phyloP scores from a whole-genome alignment of 2,329 filamentous ascomycete species.

The Phaeomoniella chlamydospora region DNA sequence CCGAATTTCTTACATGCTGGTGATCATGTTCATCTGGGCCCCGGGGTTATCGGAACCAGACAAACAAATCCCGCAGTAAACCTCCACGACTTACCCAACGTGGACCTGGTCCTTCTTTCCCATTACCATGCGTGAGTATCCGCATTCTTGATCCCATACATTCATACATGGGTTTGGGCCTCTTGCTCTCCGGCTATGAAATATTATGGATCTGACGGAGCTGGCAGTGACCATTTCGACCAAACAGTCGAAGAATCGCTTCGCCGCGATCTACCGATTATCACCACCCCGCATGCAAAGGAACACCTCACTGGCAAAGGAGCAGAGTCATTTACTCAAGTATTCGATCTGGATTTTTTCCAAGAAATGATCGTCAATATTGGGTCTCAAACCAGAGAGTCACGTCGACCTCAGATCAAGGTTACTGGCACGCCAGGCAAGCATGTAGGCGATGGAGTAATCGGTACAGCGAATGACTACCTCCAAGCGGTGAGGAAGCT shows the following conservation, averaged over 20 bases:
- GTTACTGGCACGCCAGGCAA: conserved; percentile 52
- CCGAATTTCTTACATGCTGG: conserved; percentile 53
- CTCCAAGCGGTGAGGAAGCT: conserved; percentile 24
- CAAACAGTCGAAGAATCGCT: conserved; percentile 35
- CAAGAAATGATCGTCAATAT: conserved; percentile 35
- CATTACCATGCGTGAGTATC: conserved; percentile 43
- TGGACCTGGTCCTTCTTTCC: conserved; percentile 46
- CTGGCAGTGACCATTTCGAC: conserved; percentile 37
- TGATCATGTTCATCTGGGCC: conserved; percentile 52
- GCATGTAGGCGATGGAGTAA: conserved; percentile 37
- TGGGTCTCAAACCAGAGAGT: conserved; percentile 7
- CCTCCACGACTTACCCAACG: conserved; percentile 41
- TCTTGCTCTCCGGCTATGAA: neutral
- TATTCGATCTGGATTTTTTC: conserved; percentile 42
- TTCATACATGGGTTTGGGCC: neutral
- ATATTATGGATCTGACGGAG: conserved; percentile 1
- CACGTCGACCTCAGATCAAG: conserved; percentile 30
- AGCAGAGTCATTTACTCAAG: conserved; percentile 37
- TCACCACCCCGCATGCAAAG: conserved; percentile 49
- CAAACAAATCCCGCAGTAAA: conserved; percentile 46
- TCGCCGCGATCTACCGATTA: conserved; percentile 41
- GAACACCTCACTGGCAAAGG: conserved; percentile 29
- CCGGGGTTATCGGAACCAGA: conserved; percentile 41
- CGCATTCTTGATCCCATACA: neutral
- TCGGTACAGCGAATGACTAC: conserved; percentile 29